Evolutionary conservation across 169 alveolate species (phyloP).

Genomic region (Plasmodium billcollinsi): DNA sequence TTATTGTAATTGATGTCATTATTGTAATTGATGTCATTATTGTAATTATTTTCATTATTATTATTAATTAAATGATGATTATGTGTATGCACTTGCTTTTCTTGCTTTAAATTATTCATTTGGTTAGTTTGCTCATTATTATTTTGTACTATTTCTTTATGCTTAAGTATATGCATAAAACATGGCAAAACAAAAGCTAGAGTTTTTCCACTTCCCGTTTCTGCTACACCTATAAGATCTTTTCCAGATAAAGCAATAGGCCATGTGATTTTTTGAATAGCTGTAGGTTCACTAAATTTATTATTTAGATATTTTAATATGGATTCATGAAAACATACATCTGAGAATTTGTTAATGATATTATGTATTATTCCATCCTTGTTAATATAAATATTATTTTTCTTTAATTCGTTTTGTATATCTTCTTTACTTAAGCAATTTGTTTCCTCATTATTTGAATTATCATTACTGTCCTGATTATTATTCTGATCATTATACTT

Average conservation of each 20-base stretch:
- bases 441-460: constrained; percentile 77
- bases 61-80: constrained; percentile 74
- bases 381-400: constrained; percentile 79
- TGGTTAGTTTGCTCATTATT: constrained; percentile 68
- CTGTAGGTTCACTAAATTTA: constrained; percentile 89
- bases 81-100: constrained; percentile 87
- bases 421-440: constrained; percentile 82
- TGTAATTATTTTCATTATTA: background rate
- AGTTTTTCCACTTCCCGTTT: constrained; percentile 98
- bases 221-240: constrained; percentile 96
- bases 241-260: constrained; percentile 90
- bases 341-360: constrained; percentile 82
- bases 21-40: background rate
- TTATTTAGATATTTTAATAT: constrained; percentile 80
- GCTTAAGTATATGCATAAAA: constrained; percentile 91
- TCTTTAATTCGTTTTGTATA: constrained; percentile 78
- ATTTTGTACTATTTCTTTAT: constrained; percentile 43
- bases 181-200: constrained; percentile 94
- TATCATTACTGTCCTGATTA: background rate
- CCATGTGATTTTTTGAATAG: constrained; percentile 90
- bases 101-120: background rate
- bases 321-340: constrained; percentile 82
- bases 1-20: background rate
- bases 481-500: constrained; percentile 79
- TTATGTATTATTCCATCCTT: constrained; percentile 80